Conservation (phyloP, 164 flowering plant genomes). For the Cinnamomum chago region DNA sequence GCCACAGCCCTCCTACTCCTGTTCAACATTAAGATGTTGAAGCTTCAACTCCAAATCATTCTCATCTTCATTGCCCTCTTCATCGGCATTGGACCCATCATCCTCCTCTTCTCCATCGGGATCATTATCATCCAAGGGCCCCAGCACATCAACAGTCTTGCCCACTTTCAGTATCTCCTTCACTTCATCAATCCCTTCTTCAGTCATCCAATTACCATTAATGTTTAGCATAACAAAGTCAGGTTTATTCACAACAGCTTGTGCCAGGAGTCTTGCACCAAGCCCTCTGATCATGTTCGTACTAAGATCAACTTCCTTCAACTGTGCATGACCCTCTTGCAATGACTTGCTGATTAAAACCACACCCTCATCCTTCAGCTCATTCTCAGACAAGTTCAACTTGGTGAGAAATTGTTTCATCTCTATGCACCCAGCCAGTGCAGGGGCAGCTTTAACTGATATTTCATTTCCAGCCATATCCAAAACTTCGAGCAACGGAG, state of each 20-base stretch:
- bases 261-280: slow-evolving; percentile 69
- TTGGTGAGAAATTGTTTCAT: slow-evolving; percentile 44
- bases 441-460: slow-evolving; percentile 51
- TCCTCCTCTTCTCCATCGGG: slow-evolving; percentile 62
- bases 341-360: slow-evolving; percentile 49
- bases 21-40: slow-evolving; percentile 42
- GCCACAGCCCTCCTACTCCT: slow-evolving; percentile 14
- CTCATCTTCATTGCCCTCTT: slow-evolving; percentile 10
- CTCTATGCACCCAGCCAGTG: slow-evolving; percentile 55
- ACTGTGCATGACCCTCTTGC: slow-evolving; percentile 38
- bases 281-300: slow-evolving; percentile 49
- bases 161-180: slow-evolving; percentile 41
- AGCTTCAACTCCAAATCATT: slow-evolving; percentile 50
- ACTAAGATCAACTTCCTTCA: slow-evolving; percentile 72
- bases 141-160: slow-evolving; percentile 52
- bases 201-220: slow-evolving; percentile 71
- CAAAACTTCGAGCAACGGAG: slow-evolving; percentile 56
- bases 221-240: slow-evolving; percentile 58
- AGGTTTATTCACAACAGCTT: slow-evolving; percentile 46
- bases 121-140: slow-evolving; percentile 80
- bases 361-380: slow-evolving; percentile 71
- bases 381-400: slow-evolving; percentile 76
- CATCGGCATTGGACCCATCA: slow-evolving; percentile 38
- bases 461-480: slow-evolving; percentile 93
- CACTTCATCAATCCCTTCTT: slow-evolving; percentile 81